Percentiles rank a stretch among this genome's conserved stretches.
Conservation (phyloP, 345 rosid species). For the Eucalyptus caleyi region DNA sequence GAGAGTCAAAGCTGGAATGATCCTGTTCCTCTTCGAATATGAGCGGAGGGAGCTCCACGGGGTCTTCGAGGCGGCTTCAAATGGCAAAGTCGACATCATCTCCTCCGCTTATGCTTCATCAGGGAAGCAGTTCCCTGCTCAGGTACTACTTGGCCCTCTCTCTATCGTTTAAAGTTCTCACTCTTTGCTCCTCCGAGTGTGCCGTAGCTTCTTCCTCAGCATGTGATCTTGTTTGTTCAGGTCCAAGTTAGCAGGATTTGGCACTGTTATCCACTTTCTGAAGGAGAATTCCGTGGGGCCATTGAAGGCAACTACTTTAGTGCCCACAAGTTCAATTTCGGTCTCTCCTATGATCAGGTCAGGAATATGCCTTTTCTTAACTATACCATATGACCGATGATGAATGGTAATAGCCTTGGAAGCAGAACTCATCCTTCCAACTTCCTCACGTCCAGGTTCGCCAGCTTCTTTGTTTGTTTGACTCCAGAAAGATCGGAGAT, state of each 20-base stretch:
- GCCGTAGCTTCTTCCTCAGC: background rate
- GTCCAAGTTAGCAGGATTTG: slow-evolving; percentile 37
- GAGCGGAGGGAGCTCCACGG: slow-evolving; percentile 56
- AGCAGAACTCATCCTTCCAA: background rate
- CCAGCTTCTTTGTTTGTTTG: slow-evolving; percentile 7
- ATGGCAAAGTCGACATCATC: slow-evolving; percentile 48
- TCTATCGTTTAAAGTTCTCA: background rate
- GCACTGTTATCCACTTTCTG: slow-evolving; percentile 50
- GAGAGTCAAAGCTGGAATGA: slow-evolving; percentile 64
- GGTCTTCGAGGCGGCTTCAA: slow-evolving; percentile 48
- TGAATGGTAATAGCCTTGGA: background rate
- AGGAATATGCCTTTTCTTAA: background rate
- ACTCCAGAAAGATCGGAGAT: background rate
- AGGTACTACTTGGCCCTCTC: slow-evolving; percentile 29
- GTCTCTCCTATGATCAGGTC: slow-evolving; percentile 66
- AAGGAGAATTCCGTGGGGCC: slow-evolving; percentile 41
- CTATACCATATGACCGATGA: background rate
- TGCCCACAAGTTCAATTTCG: slow-evolving; percentile 49
- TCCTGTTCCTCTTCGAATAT: slow-evolving; percentile 55
- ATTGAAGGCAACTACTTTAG: slow-evolving; percentile 54
- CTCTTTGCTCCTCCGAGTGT: background rate
- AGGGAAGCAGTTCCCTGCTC: slow-evolving; percentile 67
- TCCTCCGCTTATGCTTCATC: slow-evolving; percentile 40
- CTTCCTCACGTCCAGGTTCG: background rate
- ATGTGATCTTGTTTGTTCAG: background rate